A percentile compares a stretch with the other conserved stretches of the same genome.
Conservation (phyloP, 2,329 filamentous ascomycete species). For the Tolypocladium tundrense region DNA sequence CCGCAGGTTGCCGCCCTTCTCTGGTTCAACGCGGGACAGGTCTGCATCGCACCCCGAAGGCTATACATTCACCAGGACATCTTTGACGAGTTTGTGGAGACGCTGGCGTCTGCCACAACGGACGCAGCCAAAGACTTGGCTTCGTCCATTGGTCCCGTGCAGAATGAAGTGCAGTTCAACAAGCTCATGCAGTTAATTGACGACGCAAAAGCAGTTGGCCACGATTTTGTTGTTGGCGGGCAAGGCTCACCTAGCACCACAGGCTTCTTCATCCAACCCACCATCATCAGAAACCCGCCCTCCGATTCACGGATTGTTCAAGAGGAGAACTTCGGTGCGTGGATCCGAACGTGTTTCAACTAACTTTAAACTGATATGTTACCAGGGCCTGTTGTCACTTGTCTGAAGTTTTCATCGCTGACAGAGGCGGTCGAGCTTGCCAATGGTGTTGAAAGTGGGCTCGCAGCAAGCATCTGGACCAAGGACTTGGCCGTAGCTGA, state of each 20-base stretch:
- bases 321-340: conserved; percentile 44
- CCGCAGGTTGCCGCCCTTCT: conserved; percentile 32
- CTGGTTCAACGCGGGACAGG: conserved; percentile 42
- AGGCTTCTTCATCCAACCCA: conserved; percentile 45
- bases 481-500: conserved; percentile 36
- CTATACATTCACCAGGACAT: conserved; percentile 49
- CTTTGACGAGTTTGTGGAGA: conserved; percentile 39
- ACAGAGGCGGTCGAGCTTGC: conserved; percentile 44
- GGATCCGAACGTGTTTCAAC: conserved; percentile 26
- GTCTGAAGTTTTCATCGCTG: not conserved
- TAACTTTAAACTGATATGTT: conserved; percentile 19
- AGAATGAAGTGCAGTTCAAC: conserved; percentile 53
- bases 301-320: conserved; percentile 40
- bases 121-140: conserved; percentile 27
- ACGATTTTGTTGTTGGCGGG: not conserved
- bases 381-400: conserved; percentile 27
- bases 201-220: conserved; percentile 30
- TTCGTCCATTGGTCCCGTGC: conserved; percentile 22
- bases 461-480: conserved; percentile 47
- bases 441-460: conserved; percentile 38
- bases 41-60: conserved; percentile 34
- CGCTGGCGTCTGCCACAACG: conserved; percentile 25
- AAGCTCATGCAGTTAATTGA: conserved; percentile 29
- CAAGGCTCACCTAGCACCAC: conserved; percentile 6
- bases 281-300: conserved; percentile 47